Percentiles rank a stretch among this genome's conserved stretches.
Conservation (phyloP, 1,284 basidiomycete genomes). For the Ustilago sp. region DNA sequence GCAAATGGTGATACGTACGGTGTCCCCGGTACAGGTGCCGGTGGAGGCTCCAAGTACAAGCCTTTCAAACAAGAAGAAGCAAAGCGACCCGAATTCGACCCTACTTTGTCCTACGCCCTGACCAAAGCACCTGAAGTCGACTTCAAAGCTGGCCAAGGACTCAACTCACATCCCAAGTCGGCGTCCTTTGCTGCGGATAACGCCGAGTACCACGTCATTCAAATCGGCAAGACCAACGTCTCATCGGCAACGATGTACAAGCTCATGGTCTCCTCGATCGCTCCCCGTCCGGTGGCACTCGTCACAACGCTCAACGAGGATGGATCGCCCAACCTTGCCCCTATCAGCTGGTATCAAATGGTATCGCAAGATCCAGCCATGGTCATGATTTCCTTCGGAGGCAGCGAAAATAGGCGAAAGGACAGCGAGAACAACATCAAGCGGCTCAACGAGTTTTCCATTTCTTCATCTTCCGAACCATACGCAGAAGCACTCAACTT, state of each 20-base stretch:
- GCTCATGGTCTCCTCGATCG: conserved; percentile 58
- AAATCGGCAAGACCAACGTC: conserved; percentile 54
- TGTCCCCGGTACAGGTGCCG: conserved; percentile 40
- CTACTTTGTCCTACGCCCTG: conserved; percentile 41
- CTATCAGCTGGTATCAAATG: conserved; percentile 63
- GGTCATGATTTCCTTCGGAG: conserved; percentile 61
- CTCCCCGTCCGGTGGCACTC: conserved; percentile 58
- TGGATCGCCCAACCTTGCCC: conserved; percentile 51
- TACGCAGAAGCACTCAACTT: conserved; percentile 62
- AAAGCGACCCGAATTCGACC: conserved; percentile 30
- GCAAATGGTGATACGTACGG: conserved; percentile 31
- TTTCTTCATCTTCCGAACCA: conserved; percentile 55
- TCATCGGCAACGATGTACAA: conserved; percentile 50
- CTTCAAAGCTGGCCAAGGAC: conserved; percentile 50
- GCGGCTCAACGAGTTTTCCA: conserved; percentile 48
- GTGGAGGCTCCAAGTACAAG: conserved; percentile 45
- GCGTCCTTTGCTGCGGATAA: conserved; percentile 26
- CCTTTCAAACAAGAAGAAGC: conserved; percentile 51
- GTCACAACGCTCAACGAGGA: conserved; percentile 56
- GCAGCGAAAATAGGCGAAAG: conserved; percentile 46
- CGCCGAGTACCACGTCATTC: conserved; percentile 49
- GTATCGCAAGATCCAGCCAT: conserved; percentile 59
- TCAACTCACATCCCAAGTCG: conserved; percentile 51
- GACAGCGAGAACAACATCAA: conserved; percentile 59
- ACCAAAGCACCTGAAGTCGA: conserved; percentile 40